These are phyloP conservation scores for Pleurotus cornucopiae DNA, from an alignment of 768 basidiomycete genomes.

Conservation along the genomic window DNA sequence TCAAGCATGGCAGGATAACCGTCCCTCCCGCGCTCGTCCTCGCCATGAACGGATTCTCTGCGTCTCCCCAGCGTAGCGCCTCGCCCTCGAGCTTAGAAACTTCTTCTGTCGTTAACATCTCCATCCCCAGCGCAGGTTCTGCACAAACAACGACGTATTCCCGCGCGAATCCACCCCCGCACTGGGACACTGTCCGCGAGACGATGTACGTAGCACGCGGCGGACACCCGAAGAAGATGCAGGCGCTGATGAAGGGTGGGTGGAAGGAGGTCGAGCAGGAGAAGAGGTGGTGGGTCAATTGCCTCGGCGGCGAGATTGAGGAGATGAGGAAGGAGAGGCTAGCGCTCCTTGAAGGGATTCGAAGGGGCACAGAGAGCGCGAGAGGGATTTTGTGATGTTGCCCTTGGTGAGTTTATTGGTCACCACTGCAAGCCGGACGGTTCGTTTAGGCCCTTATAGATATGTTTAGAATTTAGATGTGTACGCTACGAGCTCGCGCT, in stretches of 20 bases:
- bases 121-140: neutral
- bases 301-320: constrained; percentile 48
- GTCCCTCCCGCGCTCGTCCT: constrained; percentile 64
- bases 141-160: constrained; percentile 28
- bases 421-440: too few relatives aligned
- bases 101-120: constrained; percentile 25
- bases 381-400: constrained; percentile 12
- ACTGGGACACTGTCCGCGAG: constrained; percentile 39
- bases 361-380: constrained; percentile 30
- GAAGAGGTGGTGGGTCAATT: constrained; percentile 68
- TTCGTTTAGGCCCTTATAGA: too few relatives aligned
- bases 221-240: constrained; percentile 36
- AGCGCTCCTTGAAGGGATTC: constrained; percentile 27
- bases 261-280: constrained; percentile 58
- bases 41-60: constrained; percentile 54
- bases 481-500: too few relatives aligned
- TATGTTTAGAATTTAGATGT: too few relatives aligned
- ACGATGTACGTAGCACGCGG: constrained; percentile 27
- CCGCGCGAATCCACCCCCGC: constrained; percentile 39
- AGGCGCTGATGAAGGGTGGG: constrained; percentile 46
- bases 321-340: constrained; percentile 29
- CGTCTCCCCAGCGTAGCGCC: constrained; percentile 17
- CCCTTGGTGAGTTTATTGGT: too few relatives aligned
- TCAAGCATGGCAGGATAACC: constrained; percentile 69
- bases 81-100: neutral